phyloP scores from a whole-genome alignment of 108 stramenopile species.

The Thalassiosira profunda region DNA sequence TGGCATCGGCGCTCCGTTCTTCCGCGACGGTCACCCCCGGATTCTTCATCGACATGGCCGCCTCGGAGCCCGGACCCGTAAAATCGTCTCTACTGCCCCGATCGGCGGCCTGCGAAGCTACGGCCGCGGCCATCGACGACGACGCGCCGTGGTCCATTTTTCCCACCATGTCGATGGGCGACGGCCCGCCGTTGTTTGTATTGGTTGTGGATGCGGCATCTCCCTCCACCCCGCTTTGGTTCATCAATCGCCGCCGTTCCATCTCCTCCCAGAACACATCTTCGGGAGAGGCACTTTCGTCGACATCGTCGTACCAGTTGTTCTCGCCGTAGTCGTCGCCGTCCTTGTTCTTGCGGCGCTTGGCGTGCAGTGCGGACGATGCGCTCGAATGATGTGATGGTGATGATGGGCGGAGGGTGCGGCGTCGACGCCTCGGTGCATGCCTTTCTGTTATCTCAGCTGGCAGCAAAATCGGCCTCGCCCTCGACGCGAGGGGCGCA shows the following conservation, averaged over 20 bases:
- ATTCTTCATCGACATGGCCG: slow-evolving; percentile 25
- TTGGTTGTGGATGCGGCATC: not conserved
- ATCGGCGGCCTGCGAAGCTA: slow-evolving; percentile 5
- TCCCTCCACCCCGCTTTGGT: slow-evolving; percentile 42
- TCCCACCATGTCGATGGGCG: slow-evolving; percentile 24
- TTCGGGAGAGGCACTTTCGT: slow-evolving; percentile 70
- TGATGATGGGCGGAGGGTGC: no score
- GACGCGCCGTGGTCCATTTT: slow-evolving; percentile 8
- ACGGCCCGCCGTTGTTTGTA: not conserved
- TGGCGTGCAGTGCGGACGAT: no score
- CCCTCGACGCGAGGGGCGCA: not conserved
- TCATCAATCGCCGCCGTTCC: slow-evolving; percentile 75
- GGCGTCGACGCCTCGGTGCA: no score
- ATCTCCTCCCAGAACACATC: slow-evolving; percentile 86
- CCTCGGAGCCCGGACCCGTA: slow-evolving; percentile 5
- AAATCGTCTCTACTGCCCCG: slow-evolving; percentile 1
- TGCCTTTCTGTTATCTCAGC: no score
- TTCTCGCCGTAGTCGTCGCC: slow-evolving; percentile 52
- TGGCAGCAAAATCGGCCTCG: not conserved
- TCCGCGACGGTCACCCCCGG: slow-evolving; percentile 34
- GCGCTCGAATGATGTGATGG: not conserved
- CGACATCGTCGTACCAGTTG: slow-evolving; percentile 74
- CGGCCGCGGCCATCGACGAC: slow-evolving; percentile 1
- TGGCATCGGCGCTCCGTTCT: slow-evolving; percentile 61
- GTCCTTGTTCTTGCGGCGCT: slow-evolving; percentile 37